These are phyloP conservation scores for Colletotrichum sp. DNA, from an alignment of 2,329 filamentous ascomycete species.

Conservation along the genomic window DNA sequence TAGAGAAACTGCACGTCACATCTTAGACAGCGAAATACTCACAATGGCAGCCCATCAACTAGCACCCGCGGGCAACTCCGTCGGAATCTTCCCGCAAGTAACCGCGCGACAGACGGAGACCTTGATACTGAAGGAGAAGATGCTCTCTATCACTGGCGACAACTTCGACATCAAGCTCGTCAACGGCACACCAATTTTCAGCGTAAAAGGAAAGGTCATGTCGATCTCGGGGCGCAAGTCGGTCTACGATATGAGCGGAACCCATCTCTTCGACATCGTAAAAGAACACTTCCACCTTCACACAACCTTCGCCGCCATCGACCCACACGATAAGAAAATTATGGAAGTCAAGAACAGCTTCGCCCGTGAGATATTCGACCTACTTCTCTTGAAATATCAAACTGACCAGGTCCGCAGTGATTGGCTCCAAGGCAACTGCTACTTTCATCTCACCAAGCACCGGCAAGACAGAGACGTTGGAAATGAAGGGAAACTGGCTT, in stretches of 20 bases:
- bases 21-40: fast-evolving
- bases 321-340: conserved; percentile 48
- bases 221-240: conserved; percentile 60
- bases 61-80: conserved; percentile 30
- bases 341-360: conserved; percentile 57
- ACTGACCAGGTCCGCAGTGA: conserved; percentile 38
- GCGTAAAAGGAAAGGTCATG: conserved; percentile 60
- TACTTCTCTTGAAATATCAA: neutral
- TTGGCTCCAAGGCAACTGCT: conserved; percentile 58
- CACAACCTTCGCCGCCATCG: conserved; percentile 55
- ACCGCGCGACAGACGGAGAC: conserved; percentile 46
- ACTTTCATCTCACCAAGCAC: conserved; percentile 57
- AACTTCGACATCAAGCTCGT: conserved; percentile 66
- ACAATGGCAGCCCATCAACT: conserved; percentile 21
- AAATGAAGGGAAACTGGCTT: conserved; percentile 67
- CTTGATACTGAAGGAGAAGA: conserved; percentile 64
- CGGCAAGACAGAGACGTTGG: conserved; percentile 49
- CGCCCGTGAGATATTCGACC: neutral
- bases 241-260: conserved; percentile 56
- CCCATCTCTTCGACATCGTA: conserved; percentile 62
- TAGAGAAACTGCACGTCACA: fast-evolving
- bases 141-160: conserved; percentile 66
- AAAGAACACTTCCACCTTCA: conserved; percentile 58
- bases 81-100: conserved; percentile 45
- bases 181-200: conserved; percentile 58